Evolutionary conservation across 352 stramenopile genomes (phyloP), one percentile per base, ranked within the genome.

Genomic region (Phytophthora sansomeana): DNA sequence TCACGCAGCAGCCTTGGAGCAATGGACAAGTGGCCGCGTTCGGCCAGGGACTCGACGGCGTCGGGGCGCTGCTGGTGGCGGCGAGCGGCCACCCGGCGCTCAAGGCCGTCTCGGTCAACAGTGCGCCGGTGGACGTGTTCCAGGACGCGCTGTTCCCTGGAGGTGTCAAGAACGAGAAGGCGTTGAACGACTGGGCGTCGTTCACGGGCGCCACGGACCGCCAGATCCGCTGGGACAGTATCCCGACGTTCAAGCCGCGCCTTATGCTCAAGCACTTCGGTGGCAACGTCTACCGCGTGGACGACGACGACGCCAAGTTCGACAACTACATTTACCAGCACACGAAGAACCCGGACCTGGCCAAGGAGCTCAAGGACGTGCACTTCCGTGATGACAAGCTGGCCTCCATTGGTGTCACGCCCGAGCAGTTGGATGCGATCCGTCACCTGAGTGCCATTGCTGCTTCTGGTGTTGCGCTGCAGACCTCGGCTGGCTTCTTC

Each of bases 261-360:
- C 69, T 93, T 14, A 95, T 95, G 87, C 88, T 95, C 70, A 92
- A 91, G 48, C 75, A 91, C 66, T 95, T 95, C 69, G 87, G 87
- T 49, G 87, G 87, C 21, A 85, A 88, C 60, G 79, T 95, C n/a
- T 91, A 91, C 72, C 74, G 74, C n/a, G 87, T 95, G 55, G 78
- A 95, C 57, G 74, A 89, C 35, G 77, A 91, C 64, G 68, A 78
- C 10, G 75, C 77, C 6, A 89, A 91, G 65, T 78, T 93, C 54
- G 62, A 79, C 36, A 72, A 80, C 41, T 85, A 89, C 73, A 80
- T 92, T 29, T 52, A 80, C 46, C 71, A 92, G 59, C 87, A 95
- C 58, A 58, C 28, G 1, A 75, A 83, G 21, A 95, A 95, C 64
- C 67, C 80, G 16, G 75, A 92, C 64, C 52, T 92, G 14, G 65